Base-by-base conservation (phyloP, 2,329 filamentous ascomycete species). In the Nannizziopsis arthrosporioides region DNA sequence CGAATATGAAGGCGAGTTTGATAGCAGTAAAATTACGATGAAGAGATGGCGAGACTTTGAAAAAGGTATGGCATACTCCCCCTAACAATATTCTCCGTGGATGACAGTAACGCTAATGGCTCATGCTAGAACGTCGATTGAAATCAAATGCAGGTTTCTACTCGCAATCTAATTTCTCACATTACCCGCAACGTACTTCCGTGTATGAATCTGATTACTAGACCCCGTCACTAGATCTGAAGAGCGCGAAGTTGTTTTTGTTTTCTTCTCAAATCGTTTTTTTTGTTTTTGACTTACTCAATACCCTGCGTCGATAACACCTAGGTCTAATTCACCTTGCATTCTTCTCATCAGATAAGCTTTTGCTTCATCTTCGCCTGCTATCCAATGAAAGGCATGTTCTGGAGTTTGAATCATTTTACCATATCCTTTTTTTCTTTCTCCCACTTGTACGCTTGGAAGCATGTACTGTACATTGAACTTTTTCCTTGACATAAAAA, bases 21-120 rank as follows among this genome's bases (percentile, higher is more conserved):
- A 98, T 68, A 93, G 85, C 66, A 93, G 84, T 68, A 94, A 95
- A 78, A 98, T 98, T 64, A 95, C 90, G 34, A 98, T 98, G 92
- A 95, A 94, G 75, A 74, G 92, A 58, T 98, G 92, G 92, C 84
- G 82, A 54, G 92, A 98, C 68, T 98, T 96, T 63, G 92, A 98
- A 73, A 78, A 76, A 66, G 81, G 78, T 75, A 71, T 64, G 65
- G 8, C 39, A 2, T 31, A 37, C n/a, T 15, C 9, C 36, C 30
- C 27, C n/a, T n/a, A n/a, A n/a, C n/a, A n/a, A n/a, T n/a, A 19
- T 2, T 17, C 18, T 38, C 11, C 5, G 17, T 19, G 17, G 19
- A 37, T 35, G 19, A 35, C 38, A 27, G 15, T 18, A 6, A 32
- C 45, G 50, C 55, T 53, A 51, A 56, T 18, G 44, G 22, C 7